These are phyloP conservation scores for Paraconiothyrium brasiliense DNA, from an alignment of 2,329 filamentous ascomycete species.

Conservation along the genomic window DNA sequence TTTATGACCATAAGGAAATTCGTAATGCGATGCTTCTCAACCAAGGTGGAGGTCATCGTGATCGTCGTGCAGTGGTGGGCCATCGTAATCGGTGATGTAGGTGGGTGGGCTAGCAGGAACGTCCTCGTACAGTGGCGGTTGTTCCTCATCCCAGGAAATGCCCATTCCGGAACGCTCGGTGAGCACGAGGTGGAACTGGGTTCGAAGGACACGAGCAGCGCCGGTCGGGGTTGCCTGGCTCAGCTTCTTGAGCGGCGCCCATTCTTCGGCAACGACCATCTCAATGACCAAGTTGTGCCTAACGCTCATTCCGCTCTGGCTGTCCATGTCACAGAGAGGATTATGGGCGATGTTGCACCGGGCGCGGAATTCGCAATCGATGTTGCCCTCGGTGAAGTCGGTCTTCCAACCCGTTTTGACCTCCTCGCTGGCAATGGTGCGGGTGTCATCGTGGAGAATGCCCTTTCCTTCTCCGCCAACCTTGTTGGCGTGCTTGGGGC, in stretches of 20 bases:
- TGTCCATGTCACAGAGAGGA: slow-evolving; percentile 80
- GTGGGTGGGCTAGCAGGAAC: slow-evolving; percentile 84
- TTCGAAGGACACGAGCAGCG: slow-evolving; percentile 87
- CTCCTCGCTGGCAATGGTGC: slow-evolving; percentile 81
- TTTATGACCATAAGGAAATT: slow-evolving; percentile 7
- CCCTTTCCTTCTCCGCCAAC: slow-evolving; percentile 74
- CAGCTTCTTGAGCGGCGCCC: slow-evolving; percentile 73
- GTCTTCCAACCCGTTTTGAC: slow-evolving; percentile 92
- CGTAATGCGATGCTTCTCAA: slow-evolving; percentile 11
- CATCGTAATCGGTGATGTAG: slow-evolving; percentile 49
- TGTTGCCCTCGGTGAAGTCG: slow-evolving; percentile 74
- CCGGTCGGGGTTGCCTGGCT: slow-evolving; percentile 85
- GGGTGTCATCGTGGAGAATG: slow-evolving; percentile 75
- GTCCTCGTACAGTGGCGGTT: slow-evolving; percentile 92
- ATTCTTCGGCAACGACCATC: slow-evolving; percentile 93
- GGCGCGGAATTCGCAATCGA: slow-evolving; percentile 82
- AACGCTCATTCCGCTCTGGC: slow-evolving; percentile 77
- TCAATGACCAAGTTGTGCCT: slow-evolving; percentile 89
- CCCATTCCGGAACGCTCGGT: slow-evolving; percentile 87
- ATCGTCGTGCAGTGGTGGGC: slow-evolving; percentile 28
- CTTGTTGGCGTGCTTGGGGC: slow-evolving; percentile 76
- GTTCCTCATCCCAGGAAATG: slow-evolving; percentile 96
- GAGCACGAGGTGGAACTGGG: slow-evolving; percentile 85
- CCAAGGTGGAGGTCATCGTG: slow-evolving; percentile 16
- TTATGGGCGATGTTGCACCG: slow-evolving; percentile 68